These are phyloP conservation scores for Ambrosiella cleistominuta DNA, from an alignment of 2,329 filamentous ascomycete species.

Conservation along the genomic window DNA sequence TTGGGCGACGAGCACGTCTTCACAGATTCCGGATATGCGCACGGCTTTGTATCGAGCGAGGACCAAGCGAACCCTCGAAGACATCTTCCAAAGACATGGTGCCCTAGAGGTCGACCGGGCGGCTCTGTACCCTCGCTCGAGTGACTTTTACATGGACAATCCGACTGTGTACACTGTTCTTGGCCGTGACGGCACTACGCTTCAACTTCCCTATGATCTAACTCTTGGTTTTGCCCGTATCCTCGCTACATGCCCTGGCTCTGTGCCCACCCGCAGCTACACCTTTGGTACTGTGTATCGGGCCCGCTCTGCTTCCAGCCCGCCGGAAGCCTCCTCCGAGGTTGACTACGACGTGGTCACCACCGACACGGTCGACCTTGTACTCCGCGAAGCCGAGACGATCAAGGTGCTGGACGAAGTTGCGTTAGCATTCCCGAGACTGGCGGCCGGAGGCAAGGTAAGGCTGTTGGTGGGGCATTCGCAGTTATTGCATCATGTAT, in stretches of 20 bases:
- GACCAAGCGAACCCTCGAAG: conserved; percentile 55
- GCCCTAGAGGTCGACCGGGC: conserved; percentile 65
- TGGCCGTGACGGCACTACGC: conserved; percentile 65
- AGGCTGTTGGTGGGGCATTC: conserved; percentile 86
- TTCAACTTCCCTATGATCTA: conserved; percentile 88
- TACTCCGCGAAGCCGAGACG: conserved; percentile 81
- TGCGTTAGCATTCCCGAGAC: conserved; percentile 58
- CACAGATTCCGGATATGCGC: conserved; percentile 33
- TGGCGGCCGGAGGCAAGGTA: conserved; percentile 49
- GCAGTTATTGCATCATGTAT: conserved; percentile 68
- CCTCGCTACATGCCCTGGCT: conserved; percentile 52
- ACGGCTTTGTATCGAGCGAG: conserved; percentile 48
- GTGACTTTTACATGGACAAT: conserved; percentile 52
- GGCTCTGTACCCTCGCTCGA: conserved; percentile 63
- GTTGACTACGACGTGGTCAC: conserved; percentile 96
- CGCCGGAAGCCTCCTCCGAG: conserved; percentile 69
- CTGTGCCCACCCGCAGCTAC: conserved; percentile 55
- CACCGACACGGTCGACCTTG: conserved; percentile 59
- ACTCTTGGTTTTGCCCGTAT: conserved; percentile 76
- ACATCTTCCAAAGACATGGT: conserved; percentile 76
- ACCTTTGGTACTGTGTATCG: conserved; percentile 80
- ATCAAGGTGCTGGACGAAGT: conserved; percentile 92
- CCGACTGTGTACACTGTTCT: conserved; percentile 52
- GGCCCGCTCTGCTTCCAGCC: conserved; percentile 58
- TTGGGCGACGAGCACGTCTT: conserved; percentile 52